Base-by-base conservation (phyloP, 176 grass and related monocot species). In the Poa pratensis region DNA sequence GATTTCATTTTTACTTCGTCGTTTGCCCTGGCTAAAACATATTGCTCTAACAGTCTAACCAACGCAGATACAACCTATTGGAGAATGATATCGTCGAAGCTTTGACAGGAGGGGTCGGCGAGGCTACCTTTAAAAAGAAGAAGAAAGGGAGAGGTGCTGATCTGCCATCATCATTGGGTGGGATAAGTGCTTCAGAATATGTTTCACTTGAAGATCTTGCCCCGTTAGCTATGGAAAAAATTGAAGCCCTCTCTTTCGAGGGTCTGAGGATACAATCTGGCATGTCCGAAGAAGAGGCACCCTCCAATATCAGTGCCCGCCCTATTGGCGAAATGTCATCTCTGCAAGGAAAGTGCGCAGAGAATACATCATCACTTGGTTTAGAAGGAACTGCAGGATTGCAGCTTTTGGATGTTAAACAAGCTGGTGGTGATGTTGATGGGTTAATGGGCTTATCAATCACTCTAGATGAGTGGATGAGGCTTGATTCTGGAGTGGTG, bases 261-360 rank as follows among this genome's bases (percentile, higher is more conserved):
- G 96, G 96, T 57, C 89, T 99, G 82, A 93, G 91, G 85, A 99
- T 99, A 93, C 96, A 99, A 84, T 94, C 93, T 86, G 90, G 96
- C 86, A 92, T 96, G 91, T 91, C 93, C 16, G 90, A 96, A 89
- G 93, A 96, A 83, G 93, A 94, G 9, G 89, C 96, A 75, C 96
- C 93, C 42, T 96, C 91, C 34, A 96, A 99, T 76, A 96, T 99
- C 87, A 94, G 69, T 67, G 24, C 91, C 5, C 92, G 89, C 57
- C 82, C 91, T 65, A 81, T 99, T 51, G 91, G 90, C 16, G 91
- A 92, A 77, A 76, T 99, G 80, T 96, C 96, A 82, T 89, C 96
- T 69, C 50, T 99, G 63, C 86, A 96, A 89, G 93, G 93, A 49
- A 96, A 90, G 45, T 88, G 67, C 46, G 79, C 86, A 65, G 75